A percentile compares a stretch with the other conserved stretches of the same genome.
phyloP scores from a whole-genome alignment of 108 stramenopile species.

The Aurantiochytrium sp. region DNA sequence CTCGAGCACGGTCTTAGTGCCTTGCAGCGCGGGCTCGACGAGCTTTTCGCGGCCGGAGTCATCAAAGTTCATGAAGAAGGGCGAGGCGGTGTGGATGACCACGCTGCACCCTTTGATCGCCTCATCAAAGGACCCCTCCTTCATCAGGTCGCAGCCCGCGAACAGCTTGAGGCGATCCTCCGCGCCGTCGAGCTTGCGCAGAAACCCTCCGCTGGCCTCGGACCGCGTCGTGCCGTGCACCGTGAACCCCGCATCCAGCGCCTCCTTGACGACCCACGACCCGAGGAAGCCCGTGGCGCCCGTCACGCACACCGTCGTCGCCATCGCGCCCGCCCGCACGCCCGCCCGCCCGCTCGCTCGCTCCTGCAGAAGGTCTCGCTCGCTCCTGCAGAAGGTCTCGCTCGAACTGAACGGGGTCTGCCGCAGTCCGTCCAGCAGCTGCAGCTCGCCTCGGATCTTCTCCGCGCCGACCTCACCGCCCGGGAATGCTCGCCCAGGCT shows the following conservation, averaged over 20 bases:
- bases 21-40: conserved; percentile 33
- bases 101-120: conserved; percentile 23
- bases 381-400: too few species aligned
- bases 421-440: too few species aligned
- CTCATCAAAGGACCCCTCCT: conserved; percentile 27
- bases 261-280: conserved; percentile 9
- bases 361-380: too few species aligned
- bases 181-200: conserved; percentile 25
- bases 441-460: too few species aligned
- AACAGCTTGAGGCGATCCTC: conserved; percentile 31
- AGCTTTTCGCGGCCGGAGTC: conserved; percentile 27
- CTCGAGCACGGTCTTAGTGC: conserved; percentile 31
- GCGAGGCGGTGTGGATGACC: conserved; percentile 32
- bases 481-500: too few species aligned
- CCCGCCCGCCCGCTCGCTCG: too few species aligned
- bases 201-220: background rate
- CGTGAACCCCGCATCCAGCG: background rate
- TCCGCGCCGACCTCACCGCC: too few species aligned
- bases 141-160: conserved; percentile 21
- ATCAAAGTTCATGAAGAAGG: conserved; percentile 22
- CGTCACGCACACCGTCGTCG: conserved; percentile 8
- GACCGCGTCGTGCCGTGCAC: background rate
- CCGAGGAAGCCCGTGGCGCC: background rate
- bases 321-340: background rate
- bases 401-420: too few species aligned